Evolutionary conservation across 805 yeast species (phyloP).

Genomic region (Wickerhamiella allomyrinae): DNA sequence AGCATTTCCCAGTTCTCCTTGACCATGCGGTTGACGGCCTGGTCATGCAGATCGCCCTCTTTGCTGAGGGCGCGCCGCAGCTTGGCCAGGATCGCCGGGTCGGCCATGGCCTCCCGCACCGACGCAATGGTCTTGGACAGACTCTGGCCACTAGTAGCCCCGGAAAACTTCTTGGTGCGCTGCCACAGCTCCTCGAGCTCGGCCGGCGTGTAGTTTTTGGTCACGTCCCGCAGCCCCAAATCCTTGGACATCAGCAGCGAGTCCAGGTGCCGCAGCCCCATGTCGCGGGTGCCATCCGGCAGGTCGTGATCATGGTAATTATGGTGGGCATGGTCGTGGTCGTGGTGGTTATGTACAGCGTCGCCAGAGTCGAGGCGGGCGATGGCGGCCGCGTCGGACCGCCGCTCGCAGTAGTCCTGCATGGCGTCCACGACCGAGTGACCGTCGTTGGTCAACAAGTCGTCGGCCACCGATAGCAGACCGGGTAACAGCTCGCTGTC

Average conservation of each 20-base stretch:
- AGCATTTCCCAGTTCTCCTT: too few relatives aligned
- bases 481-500: conserved; percentile 27
- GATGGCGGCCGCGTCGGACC: not conserved
- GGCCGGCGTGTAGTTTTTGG: too few relatives aligned
- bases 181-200: not conserved
- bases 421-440: conserved; percentile 62
- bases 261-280: too few relatives aligned
- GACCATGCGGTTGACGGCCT: too few relatives aligned
- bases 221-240: too few relatives aligned
- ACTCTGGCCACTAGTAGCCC: not conserved
- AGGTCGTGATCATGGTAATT: too few relatives aligned
- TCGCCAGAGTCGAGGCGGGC: too few relatives aligned
- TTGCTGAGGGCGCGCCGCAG: not conserved
- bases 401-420: conserved; percentile 47
- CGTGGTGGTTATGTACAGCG: too few relatives aligned
- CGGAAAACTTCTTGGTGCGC: not conserved
- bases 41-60: not conserved
- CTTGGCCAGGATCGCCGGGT: not conserved
- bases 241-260: too few relatives aligned
- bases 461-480: conserved; percentile 58
- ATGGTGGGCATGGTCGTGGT: too few relatives aligned
- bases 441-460: conserved; percentile 65
- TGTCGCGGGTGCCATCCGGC: too few relatives aligned
- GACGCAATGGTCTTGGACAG: not conserved
- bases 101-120: not conserved